Evolutionary conservation across 2,329 filamentous ascomycete species (phyloP).

Genomic region (Fusarium vanettenii): DNA sequence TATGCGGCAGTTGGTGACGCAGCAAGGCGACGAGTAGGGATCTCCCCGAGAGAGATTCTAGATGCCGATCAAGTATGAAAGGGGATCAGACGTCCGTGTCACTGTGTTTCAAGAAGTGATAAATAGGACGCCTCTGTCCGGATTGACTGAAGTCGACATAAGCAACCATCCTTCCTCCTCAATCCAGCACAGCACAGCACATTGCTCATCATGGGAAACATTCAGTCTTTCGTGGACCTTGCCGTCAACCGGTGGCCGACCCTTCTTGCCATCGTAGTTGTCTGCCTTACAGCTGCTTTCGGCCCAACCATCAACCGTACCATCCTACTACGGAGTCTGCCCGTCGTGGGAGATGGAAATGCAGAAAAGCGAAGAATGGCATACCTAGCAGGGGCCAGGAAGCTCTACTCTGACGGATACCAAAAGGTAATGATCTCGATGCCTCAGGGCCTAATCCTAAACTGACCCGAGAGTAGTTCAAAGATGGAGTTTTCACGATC

Average conservation of each 20-base stretch:
- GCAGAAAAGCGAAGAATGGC: constrained; percentile 25
- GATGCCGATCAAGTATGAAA: background rate
- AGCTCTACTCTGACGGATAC: constrained; percentile 21
- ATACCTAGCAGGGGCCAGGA: constrained; percentile 22
- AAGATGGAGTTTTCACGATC: constrained; percentile 22
- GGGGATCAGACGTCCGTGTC: background rate
- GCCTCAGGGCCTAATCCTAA: accelerated
- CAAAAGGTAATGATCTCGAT: background rate
- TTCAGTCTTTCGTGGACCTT: background rate
- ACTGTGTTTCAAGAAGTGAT: background rate
- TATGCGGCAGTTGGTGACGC: background rate
- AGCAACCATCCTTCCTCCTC: background rate
- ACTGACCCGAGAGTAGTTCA: constrained; percentile 7
- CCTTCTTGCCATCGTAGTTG: background rate
- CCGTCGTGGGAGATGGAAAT: constrained; percentile 13
- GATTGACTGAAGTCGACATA: no score
- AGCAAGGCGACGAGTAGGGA: background rate
- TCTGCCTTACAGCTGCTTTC: background rate
- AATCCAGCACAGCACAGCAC: background rate
- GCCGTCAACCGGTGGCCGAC: constrained; percentile 6
- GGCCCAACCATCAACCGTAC: background rate
- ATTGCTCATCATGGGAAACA: constrained; percentile 9
- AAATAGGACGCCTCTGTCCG: background rate
- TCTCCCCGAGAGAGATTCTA: background rate
- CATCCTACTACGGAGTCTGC: constrained; percentile 7